Base-by-base conservation (phyloP, 371 early-diverging fungal genomes). In the Mortierella polycephala region DNA sequence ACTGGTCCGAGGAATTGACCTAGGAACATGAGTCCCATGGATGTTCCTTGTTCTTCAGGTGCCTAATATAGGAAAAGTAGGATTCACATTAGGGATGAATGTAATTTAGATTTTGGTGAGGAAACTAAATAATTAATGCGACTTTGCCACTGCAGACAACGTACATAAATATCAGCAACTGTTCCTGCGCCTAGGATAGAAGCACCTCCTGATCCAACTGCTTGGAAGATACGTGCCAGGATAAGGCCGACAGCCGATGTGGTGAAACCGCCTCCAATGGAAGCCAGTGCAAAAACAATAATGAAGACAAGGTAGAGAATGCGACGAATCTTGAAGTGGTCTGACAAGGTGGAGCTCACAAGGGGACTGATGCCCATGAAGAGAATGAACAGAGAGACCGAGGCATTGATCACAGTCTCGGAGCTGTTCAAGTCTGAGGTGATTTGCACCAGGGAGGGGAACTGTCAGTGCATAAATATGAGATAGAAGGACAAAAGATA, bases 181-280 rank as follows among this genome's bases (percentile, higher is more conserved):
- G 87, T 87, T 55, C 93, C 94, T 44, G 92, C 92, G 1, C 94
- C 94, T 5, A 93, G 88, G 13, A 90, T 86, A 60, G 90, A 87
- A 21, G 90, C 88, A 12, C 92, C 92, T 30, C 92, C 89, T 10
- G 92, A 85, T 7, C 94, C 94, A 37, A 85, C 82, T 11, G 93
- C 81, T 76, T 95, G 95, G 14, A 94, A 71, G 11, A 88, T 72
- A 0, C 95, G 87, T 56, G 92, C 86, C 12, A 81, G 67, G 39
- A 91, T 84, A 42, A 95, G 87, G 7, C 85, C 51, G 7, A 79
- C 65, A 42, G 91, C 85, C n/a, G 61, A 83, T 1, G 72, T 70
- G 6, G 93, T 85, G 16, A 90, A 67, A 20, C 89, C 91, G 49
- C 91, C 91, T 0, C 92, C 91, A 3, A 94, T 58, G 13, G 90